Base-by-base conservation (phyloP, 345 rosid species). In the Murraya paniculata region DNA sequence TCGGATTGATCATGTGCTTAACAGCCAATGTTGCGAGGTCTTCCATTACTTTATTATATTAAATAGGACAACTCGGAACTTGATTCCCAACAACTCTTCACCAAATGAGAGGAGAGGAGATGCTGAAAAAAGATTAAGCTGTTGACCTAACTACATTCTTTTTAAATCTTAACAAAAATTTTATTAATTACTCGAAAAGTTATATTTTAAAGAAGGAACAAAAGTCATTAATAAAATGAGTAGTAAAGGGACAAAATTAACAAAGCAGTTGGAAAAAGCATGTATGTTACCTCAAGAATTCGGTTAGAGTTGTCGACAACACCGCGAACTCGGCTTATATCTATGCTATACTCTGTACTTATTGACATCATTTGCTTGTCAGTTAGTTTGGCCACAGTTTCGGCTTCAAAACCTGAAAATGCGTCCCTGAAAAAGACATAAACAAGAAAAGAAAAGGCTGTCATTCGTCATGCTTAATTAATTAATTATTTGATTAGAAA, bases 391-490 rank as follows among this genome's bases (percentile, higher is more conserved):
- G 89, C 85, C 70, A 89, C 84, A 16, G 67, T 60, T 62, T 86
- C 89, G 59, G 93, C 87, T 65, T 88, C 87, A 74, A 88, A 91
- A 6, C 85, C 89, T 33, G 84, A 81, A 78, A 91, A 89, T n/a
- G 85, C 91, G 9, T 88, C 81, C 83, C 95, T 91, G 86, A 2
- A 64, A 45, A 33, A 64, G 36, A 30, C 36, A 25, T 27, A n/a
- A 9, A 6, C 50, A 9, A 35, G 7, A 38, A 33, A 25, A 36
- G 4, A 28, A 33, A 57, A 58, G 5, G 18, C 69, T 18, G 22
- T 48, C 24, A 69, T 22, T 39, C 31, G 6, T 9, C 45, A 31
- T 36, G 45, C 45, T 9, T 39, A 9, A 39, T 39, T 39, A 45
- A 45, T 14, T 45, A 38, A 7, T 38, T 38, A 38, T 8, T 38